Conservation (phyloP, 495 filamentous ascomycete species). For the Thermothielavioides terrestris region DNA sequence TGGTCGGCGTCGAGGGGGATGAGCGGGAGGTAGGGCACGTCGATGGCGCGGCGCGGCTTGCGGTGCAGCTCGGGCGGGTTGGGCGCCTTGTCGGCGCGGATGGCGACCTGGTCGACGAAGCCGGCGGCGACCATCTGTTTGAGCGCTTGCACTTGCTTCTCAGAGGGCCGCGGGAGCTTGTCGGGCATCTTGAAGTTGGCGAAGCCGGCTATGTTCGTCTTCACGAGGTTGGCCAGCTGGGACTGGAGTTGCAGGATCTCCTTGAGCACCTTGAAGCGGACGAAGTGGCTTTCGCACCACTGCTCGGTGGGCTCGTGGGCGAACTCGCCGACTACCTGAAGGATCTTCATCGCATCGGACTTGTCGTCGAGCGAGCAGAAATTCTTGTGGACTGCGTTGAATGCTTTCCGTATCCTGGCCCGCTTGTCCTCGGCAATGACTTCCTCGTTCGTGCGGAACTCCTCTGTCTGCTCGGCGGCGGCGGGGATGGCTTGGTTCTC, state of each 20-base stretch:
- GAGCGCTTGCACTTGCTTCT: slow-evolving; percentile 67
- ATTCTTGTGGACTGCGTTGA: slow-evolving; percentile 64
- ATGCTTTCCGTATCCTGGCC: slow-evolving; percentile 57
- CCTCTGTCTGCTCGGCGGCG: slow-evolving; percentile 31
- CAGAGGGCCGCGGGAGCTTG: slow-evolving; percentile 58
- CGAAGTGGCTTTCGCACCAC: slow-evolving; percentile 76
- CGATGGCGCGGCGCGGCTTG: slow-evolving; percentile 70
- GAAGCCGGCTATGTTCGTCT: slow-evolving; percentile 61
- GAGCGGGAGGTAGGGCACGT: slow-evolving; percentile 85
- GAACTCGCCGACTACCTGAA: slow-evolving; percentile 81
- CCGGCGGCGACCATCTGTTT: slow-evolving; percentile 87
- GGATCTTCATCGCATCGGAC: slow-evolving; percentile 82
- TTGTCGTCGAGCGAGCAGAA: slow-evolving; percentile 74
- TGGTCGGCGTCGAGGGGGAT: slow-evolving; percentile 52
- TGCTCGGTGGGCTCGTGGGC: slow-evolving; percentile 54
- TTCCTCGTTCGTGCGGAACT: slow-evolving; percentile 56
- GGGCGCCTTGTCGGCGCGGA: slow-evolving; percentile 78
- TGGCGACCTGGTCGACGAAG: slow-evolving; percentile 92
- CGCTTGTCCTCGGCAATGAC: slow-evolving; percentile 59
- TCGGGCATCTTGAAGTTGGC: slow-evolving; percentile 48
- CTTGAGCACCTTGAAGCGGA: slow-evolving; percentile 73
- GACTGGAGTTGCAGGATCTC: slow-evolving; percentile 75
- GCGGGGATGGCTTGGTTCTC: slow-evolving; percentile 65
- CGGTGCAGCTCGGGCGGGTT: slow-evolving; percentile 59
- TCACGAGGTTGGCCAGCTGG: slow-evolving; percentile 75